Evolutionary conservation across 1,284 basidiomycete genomes (phyloP), one percentile per base, ranked within the genome.

Genomic region (Marasmius fiardii): DNA sequence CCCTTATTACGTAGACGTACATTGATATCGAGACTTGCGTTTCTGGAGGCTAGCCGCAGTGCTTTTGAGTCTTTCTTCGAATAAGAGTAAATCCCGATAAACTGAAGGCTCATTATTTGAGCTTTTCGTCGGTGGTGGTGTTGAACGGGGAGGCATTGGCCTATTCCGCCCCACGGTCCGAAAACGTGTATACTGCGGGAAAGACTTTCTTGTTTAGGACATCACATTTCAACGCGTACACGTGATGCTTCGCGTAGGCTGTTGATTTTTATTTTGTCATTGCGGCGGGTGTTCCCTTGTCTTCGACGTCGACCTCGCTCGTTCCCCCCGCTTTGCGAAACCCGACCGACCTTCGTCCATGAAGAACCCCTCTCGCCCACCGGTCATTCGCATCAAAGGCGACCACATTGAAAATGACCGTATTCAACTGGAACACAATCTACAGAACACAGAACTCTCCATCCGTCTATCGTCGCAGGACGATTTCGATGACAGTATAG

Each of bases 31-130:
- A 49, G 86, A 79, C 69, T 95, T 92, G 58, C 95, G 80, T 45
- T 84, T 79, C 65, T 91, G 86, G 18, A 98, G 76, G 59, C 82
- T 84, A 10, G 88, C 83, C 3, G 93, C 93, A 69, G 93, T 98
- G 51, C 90, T 91, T 74, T 98, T 98, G 54, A 99, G 83, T 16
- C 97, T 81, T 71, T 99, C 95, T 73, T 99, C 96, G 61, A 99
- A 98, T 51, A 95, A 77, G 37, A 98, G 81, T 26, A 99, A 76
- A 70, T 99, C 96, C 47, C 91, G 81, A 69, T 92, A 94, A 0
- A 93, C 95, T 16, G 85, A 77, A 49, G 78, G 77, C 68, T 93
- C 90, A 59, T 80, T 74, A 64, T 81, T 85, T 4, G 80, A 71
- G 59, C 73, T 72, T 63, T 70, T 76, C 44, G 75, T 70, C 35